phyloP scores from a whole-genome alignment of 257 asterid species.

The Petunia axillaris region DNA sequence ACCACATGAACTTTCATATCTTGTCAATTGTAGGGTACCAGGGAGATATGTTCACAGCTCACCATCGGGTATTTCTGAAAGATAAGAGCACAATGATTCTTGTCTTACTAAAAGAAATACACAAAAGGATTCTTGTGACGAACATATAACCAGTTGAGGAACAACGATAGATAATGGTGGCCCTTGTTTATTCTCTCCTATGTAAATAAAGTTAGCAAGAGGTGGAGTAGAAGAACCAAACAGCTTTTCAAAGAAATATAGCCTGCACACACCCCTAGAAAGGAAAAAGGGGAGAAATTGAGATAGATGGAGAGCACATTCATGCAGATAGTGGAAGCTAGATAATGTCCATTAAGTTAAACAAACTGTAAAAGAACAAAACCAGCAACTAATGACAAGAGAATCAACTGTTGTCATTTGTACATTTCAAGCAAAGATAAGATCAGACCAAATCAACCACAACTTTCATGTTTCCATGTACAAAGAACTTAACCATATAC shows the following conservation, averaged over 20 bases:
- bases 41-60: conserved; percentile 11
- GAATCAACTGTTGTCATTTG: conserved; percentile 9
- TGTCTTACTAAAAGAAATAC: background rate
- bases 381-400: conserved; percentile 17
- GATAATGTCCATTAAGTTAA: conserved; percentile 14
- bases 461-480: conserved; percentile 15
- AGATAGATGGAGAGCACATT: conserved; percentile 21
- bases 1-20: background rate
- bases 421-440: conserved; percentile 24
- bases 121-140: background rate
- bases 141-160: conserved; percentile 5
- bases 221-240: conserved; percentile 28
- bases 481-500: conserved; percentile 19
- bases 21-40: background rate
- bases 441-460: conserved; percentile 18
- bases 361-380: conserved; percentile 14
- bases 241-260: conserved; percentile 22
- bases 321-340: conserved; percentile 25
- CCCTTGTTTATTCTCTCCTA: conserved; percentile 8
- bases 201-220: conserved; percentile 10
- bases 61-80: conserved; percentile 13
- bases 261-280: conserved; percentile 22
- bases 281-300: conserved; percentile 27
- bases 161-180: background rate
- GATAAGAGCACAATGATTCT: background rate